These are phyloP conservation scores for Pyrenophora tritici-repentis DNA, from an alignment of 2,329 filamentous ascomycete species.

Conservation along the genomic window DNA sequence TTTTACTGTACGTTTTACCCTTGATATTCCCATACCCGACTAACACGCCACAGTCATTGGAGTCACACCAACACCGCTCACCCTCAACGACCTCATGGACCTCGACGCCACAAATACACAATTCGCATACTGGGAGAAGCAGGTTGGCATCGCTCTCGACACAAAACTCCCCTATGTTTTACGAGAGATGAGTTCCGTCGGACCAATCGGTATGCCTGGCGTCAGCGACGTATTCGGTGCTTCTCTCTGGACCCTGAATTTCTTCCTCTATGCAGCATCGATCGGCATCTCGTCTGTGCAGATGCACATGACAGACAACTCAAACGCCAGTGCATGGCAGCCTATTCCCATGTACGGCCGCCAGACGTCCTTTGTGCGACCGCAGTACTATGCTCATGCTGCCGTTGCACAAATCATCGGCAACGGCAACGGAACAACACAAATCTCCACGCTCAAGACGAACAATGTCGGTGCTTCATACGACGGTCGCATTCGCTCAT, in stretches of 20 bases:
- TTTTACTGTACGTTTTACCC: constrained; percentile 50
- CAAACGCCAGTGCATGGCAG: constrained; percentile 57
- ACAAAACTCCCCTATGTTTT: constrained; percentile 56
- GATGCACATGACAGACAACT: constrained; percentile 62
- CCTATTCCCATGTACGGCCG: constrained; percentile 50
- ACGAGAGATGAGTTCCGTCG: constrained; percentile 58
- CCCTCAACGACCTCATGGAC: constrained; percentile 53
- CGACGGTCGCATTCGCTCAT: constrained; percentile 51
- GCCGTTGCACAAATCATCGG: constrained; percentile 58
- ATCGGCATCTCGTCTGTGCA: constrained; percentile 56
- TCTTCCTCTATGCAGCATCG: constrained; percentile 56
- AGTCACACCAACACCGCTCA: constrained; percentile 52
- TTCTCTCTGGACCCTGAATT: constrained; percentile 59
- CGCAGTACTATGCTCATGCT: constrained; percentile 58
- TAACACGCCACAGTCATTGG: constrained; percentile 48
- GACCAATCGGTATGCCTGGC: constrained; percentile 54
- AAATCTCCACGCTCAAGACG: constrained; percentile 47
- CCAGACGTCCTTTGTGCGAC: constrained; percentile 53
- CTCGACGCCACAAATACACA: constrained; percentile 55
- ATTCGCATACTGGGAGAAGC: constrained; percentile 54
- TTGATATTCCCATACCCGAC: too few species aligned
- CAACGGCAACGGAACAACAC: constrained; percentile 53
- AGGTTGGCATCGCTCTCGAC: constrained; percentile 50
- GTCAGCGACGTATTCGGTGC: constrained; percentile 57
- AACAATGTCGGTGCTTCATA: constrained; percentile 44